Percentiles rank a stretch among this genome's conserved stretches.
Conservation (phyloP, 176 grass and related monocot species). For the Neostapfia colusana region DNA sequence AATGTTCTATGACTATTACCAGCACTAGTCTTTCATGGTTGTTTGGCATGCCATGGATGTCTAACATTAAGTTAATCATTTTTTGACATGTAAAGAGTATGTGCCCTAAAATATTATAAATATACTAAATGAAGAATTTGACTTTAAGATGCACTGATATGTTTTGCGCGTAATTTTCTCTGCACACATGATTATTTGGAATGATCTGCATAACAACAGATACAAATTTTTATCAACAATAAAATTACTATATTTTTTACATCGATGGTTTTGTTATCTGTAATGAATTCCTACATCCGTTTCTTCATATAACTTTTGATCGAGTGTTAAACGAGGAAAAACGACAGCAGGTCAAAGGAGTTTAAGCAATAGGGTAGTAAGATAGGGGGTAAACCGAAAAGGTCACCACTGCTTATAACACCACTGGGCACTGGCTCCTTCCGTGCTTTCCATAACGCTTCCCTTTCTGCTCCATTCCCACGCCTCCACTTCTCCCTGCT, state of each 20-base stretch:
- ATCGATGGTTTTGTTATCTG: neutral
- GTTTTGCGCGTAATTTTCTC: neutral
- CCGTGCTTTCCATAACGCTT: conserved; percentile 13
- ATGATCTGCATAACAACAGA: neutral
- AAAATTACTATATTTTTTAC: no score
- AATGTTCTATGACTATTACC: no score
- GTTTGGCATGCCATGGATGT: no score
- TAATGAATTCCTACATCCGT: neutral
- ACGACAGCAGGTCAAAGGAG: no score
- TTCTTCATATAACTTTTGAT: neutral
- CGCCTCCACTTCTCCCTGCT: conserved; percentile 25
- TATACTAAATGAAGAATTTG: no score
- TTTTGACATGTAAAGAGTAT: no score
- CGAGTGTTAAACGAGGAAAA: neutral
- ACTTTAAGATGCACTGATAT: no score
- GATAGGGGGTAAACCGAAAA: neutral
- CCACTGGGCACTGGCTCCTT: neutral
- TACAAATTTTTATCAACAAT: no score
- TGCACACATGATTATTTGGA: neutral
- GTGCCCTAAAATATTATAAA: no score
- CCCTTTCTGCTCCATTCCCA: conserved; percentile 34
- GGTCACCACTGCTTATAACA: conserved; percentile 28
- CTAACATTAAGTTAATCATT: no score
- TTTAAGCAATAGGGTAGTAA: neutral
- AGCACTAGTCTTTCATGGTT: no score